Percentiles rank a stretch among this genome's conserved stretches.
Evolutionary conservation across 1,139 yeast genomes (phyloP).

Genomic region (Casaregolazyma lundiana): DNA sequence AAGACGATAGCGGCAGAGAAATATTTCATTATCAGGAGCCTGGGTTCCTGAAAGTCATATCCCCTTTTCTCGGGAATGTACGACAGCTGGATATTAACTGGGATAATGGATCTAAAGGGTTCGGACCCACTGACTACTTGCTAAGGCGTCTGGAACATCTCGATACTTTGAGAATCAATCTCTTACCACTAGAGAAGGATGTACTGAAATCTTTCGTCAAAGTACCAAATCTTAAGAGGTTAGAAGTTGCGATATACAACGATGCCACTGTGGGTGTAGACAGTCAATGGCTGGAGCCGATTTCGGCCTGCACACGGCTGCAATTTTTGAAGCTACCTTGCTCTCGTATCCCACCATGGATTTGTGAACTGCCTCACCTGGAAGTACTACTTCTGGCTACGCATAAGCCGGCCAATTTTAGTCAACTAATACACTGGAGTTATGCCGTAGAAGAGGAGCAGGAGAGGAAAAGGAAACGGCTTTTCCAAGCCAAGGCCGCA

Average conservation of each 20-base stretch:
- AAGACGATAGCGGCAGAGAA: slow-evolving; percentile 7
- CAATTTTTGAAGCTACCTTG: slow-evolving; percentile 5
- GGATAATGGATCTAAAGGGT: slow-evolving; percentile 6
- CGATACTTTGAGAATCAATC: slow-evolving; percentile 6
- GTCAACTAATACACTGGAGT: slow-evolving; percentile 11
- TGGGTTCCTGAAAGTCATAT: slow-evolving; percentile 4
- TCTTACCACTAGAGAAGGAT: slow-evolving; percentile 1
- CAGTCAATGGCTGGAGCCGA: slow-evolving; percentile 6
- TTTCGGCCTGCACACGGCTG: background rate
- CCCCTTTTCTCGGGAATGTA: slow-evolving; percentile 1
- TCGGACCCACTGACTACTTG: slow-evolving; percentile 1
- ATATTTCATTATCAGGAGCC: slow-evolving; percentile 1
- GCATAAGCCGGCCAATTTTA: slow-evolving; percentile 16
- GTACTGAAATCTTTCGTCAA: slow-evolving; percentile 1
- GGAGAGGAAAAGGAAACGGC: slow-evolving; percentile 17
- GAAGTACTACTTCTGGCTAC: slow-evolving; percentile 18
- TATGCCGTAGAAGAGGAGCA: slow-evolving; percentile 16
- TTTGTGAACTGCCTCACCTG: slow-evolving; percentile 15
- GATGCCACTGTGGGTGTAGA: slow-evolving; percentile 4
- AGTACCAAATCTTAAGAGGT: slow-evolving; percentile 2
- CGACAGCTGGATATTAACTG: slow-evolving; percentile 8
- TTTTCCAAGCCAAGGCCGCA: slow-evolving; percentile 13
- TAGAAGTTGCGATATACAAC: slow-evolving; percentile 2
- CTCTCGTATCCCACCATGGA: slow-evolving; percentile 10
- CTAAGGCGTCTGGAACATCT: slow-evolving; percentile 1